Evolutionary conservation across 768 basidiomycete genomes (phyloP).

Genomic region (Leccinum variicolor): DNA sequence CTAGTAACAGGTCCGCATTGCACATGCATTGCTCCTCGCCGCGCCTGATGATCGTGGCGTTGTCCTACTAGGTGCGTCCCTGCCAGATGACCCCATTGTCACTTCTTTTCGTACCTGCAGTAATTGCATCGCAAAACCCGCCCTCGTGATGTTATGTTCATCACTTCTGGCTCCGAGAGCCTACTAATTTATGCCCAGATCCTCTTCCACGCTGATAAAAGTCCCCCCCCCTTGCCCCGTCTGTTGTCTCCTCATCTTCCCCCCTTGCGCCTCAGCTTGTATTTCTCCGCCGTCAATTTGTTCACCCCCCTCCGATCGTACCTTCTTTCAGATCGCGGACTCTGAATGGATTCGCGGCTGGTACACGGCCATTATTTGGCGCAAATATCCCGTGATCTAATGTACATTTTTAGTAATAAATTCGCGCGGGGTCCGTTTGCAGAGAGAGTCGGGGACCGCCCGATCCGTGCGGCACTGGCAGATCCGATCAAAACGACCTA

Average conservation of each 20-base stretch:
- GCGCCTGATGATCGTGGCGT: slow-evolving; percentile 20
- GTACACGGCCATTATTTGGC: too few relatives aligned
- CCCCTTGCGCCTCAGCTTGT: not conserved
- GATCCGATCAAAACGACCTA: too few relatives aligned
- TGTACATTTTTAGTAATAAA: too few relatives aligned
- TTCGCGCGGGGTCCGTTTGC: too few relatives aligned
- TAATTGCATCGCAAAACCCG: not conserved
- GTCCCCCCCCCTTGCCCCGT: slow-evolving; percentile 1
- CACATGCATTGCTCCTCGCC: slow-evolving; percentile 9
- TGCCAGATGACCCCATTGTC: slow-evolving; percentile 3
- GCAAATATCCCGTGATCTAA: too few relatives aligned
- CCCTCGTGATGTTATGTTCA: slow-evolving; percentile 16
- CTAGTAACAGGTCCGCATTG: slow-evolving; percentile 9
- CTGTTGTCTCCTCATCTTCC: not conserved
- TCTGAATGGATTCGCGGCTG: slow-evolving; percentile 36
- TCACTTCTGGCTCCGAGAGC: slow-evolving; percentile 14
- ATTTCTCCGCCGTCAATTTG: not conserved
- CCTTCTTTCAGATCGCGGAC: not conserved
- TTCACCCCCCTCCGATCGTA: not conserved
- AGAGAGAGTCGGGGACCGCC: too few relatives aligned
- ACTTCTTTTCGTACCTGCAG: slow-evolving; percentile 6
- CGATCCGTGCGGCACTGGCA: too few relatives aligned
- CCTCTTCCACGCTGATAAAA: slow-evolving; percentile 16
- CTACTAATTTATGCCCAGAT: slow-evolving; percentile 11
- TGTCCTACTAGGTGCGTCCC: slow-evolving; percentile 8